Evolutionary conservation across 208 protist species (phyloP).

Genomic region (Trypanosoma rangeli): DNA sequence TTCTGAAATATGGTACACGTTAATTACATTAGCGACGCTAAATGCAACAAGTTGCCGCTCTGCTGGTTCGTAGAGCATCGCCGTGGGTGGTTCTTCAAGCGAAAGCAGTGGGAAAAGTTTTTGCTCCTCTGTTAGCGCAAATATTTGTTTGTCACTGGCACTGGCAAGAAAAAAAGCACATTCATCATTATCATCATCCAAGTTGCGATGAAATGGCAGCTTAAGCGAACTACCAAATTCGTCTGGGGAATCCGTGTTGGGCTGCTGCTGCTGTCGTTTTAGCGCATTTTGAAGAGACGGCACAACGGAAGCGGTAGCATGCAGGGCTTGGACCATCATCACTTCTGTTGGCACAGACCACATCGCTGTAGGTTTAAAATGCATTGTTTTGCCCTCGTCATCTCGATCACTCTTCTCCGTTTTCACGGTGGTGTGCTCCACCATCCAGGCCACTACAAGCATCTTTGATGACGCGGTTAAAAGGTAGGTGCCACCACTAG

Average conservation of each 20-base stretch:
- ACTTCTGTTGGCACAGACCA: slow-evolving; percentile 64
- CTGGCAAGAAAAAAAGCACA: slow-evolving; percentile 65
- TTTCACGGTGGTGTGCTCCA: slow-evolving; percentile 46
- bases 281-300: neutral
- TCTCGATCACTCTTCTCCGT: slow-evolving; percentile 7
- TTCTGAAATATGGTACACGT: slow-evolving; percentile 60
- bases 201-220: neutral
- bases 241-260: neutral
- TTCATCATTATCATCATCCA: slow-evolving; percentile 31
- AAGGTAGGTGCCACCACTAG: slow-evolving; percentile 51
- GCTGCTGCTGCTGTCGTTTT: neutral
- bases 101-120: slow-evolving; percentile 51
- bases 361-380: slow-evolving; percentile 40
- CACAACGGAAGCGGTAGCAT: slow-evolving; percentile 25
- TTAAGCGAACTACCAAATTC: neutral
- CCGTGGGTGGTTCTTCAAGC: slow-evolving; percentile 51
- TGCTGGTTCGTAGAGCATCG: slow-evolving; percentile 64
- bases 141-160: slow-evolving; percentile 36
- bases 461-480: slow-evolving; percentile 58
- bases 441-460: slow-evolving; percentile 64
- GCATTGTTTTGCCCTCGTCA: neutral
- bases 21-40: slow-evolving; percentile 54
- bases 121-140: slow-evolving; percentile 66
- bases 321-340: slow-evolving; percentile 45
- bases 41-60: slow-evolving; percentile 70